Evolutionary conservation across 164 flowering plant genomes (phyloP).

Genomic region (Vitis rupestris): DNA sequence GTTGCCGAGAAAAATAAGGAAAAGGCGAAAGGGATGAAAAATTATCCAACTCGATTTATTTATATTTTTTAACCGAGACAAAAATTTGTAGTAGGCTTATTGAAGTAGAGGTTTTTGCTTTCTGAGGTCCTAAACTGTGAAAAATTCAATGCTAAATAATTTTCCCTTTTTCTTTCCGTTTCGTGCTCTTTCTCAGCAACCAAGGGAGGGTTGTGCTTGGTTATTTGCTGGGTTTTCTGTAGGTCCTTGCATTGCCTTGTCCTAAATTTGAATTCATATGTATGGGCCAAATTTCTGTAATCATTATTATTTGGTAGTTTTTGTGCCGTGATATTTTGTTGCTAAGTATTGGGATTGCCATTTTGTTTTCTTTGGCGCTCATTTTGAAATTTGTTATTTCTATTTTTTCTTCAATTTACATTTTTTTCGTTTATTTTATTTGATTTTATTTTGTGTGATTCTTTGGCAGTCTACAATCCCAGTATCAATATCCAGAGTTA

Average conservation of each 20-base stretch:
- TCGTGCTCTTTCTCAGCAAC: background rate
- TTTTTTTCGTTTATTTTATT: background rate
- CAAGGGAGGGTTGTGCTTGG: background rate
- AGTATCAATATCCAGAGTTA: conserved; percentile 82
- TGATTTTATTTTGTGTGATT: background rate
- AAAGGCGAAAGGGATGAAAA: background rate
- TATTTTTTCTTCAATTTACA: background rate
- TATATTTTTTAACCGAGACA: too few species aligned
- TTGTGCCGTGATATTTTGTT: background rate
- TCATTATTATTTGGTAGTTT: background rate
- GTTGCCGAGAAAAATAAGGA: background rate
- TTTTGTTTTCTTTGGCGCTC: background rate
- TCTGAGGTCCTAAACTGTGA: background rate
- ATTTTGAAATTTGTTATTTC: background rate
- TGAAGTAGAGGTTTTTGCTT: background rate
- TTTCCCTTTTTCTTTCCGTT: background rate
- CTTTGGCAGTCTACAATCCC: conserved; percentile 50
- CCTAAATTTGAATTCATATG: too few species aligned
- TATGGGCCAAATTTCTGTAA: too few species aligned
- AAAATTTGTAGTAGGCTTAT: too few species aligned
- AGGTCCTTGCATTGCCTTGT: too few species aligned
- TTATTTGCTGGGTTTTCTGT: too few species aligned
- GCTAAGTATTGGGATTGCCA: background rate
- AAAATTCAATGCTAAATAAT: background rate
- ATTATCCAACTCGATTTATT: too few species aligned